Conservation (phyloP, 2,329 filamentous ascomycete genomes). For the Coniochaeta ligniaria region DNA sequence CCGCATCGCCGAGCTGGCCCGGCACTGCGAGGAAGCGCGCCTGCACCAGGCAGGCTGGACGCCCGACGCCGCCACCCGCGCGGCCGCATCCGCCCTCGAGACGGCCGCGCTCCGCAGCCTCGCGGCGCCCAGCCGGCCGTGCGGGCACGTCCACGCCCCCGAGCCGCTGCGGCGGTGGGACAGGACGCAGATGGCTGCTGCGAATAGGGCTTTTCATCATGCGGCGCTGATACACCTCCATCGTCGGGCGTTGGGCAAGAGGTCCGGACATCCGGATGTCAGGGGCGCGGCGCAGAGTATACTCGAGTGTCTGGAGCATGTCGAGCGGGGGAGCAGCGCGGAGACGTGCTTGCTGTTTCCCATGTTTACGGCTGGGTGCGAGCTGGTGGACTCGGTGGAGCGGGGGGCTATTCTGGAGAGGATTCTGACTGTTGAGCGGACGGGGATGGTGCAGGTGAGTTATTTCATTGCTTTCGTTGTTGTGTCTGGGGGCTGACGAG, state of each 20-base stretch:
- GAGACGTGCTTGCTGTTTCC: slow-evolving; percentile 74
- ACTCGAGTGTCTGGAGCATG: slow-evolving; percentile 51
- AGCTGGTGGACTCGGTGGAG: slow-evolving; percentile 50
- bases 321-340: slow-evolving; percentile 60
- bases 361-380: slow-evolving; percentile 77
- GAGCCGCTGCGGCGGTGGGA: slow-evolving; percentile 50
- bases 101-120: slow-evolving; percentile 53
- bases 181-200: slow-evolving; percentile 57
- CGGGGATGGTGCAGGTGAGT: slow-evolving; percentile 67
- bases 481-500: slow-evolving; percentile 3
- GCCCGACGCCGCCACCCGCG: slow-evolving; percentile 45
- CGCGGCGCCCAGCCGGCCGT: slow-evolving; percentile 31
- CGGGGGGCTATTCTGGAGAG: slow-evolving; percentile 56
- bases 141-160: slow-evolving; percentile 37
- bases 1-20: slow-evolving; percentile 63
- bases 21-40: slow-evolving; percentile 59
- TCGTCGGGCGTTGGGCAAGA: slow-evolving; percentile 61
- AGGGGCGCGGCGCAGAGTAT: slow-evolving; percentile 57
- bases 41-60: slow-evolving; percentile 37
- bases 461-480: slow-evolving; percentile 15
- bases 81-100: slow-evolving; percentile 52
- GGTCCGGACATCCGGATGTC: slow-evolving; percentile 50
- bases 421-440: slow-evolving; percentile 60
- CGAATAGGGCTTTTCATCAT: slow-evolving; percentile 74
- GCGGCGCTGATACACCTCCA: slow-evolving; percentile 70